Percentiles rank a stretch among this genome's conserved stretches.
Conservation (phyloP, 139 green algal genomes). For the Chlamydomonas sphaeroides region DNA sequence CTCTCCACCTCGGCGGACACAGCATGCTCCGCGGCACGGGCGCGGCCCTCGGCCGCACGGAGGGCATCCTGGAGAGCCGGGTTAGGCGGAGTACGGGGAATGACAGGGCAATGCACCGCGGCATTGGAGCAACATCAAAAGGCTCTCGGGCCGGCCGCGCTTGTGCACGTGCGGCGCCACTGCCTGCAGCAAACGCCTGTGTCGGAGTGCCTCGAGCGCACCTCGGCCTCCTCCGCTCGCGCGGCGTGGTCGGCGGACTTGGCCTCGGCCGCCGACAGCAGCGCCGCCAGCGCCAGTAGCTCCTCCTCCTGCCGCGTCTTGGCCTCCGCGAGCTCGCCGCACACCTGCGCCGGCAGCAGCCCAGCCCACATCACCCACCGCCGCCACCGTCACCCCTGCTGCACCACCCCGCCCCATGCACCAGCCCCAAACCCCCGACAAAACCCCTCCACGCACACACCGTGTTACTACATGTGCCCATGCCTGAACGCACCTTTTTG, state of each 20-base stretch:
- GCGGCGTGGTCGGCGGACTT: constrained; percentile 43
- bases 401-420: too few species aligned
- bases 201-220: neutral
- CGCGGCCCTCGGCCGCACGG: constrained; percentile 33
- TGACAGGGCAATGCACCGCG: too few species aligned
- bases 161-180: too few species aligned
- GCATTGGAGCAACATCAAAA: too few species aligned
- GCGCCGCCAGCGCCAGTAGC: constrained; percentile 56
- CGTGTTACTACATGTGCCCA: neutral
- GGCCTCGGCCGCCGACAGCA: constrained; percentile 58
- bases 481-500: constrained; percentile 56
- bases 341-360: constrained; percentile 36
- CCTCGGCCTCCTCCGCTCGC: constrained; percentile 38
- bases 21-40: constrained; percentile 40
- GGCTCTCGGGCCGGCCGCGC: too few species aligned
- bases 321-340: constrained; percentile 48
- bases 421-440: too few species aligned
- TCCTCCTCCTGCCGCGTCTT: constrained; percentile 60
- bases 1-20: constrained; percentile 56
- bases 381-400: too few species aligned
- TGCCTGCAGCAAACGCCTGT: too few species aligned
- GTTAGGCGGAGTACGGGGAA: too few species aligned
- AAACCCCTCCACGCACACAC: neutral
- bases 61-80: constrained; percentile 8
- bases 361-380: too few species aligned